Percentiles rank a stretch among this genome's conserved stretches.
These are phyloP conservation scores for Trichophyton simii DNA, from an alignment of 2,329 filamentous ascomycete species.

Conservation along the genomic window DNA sequence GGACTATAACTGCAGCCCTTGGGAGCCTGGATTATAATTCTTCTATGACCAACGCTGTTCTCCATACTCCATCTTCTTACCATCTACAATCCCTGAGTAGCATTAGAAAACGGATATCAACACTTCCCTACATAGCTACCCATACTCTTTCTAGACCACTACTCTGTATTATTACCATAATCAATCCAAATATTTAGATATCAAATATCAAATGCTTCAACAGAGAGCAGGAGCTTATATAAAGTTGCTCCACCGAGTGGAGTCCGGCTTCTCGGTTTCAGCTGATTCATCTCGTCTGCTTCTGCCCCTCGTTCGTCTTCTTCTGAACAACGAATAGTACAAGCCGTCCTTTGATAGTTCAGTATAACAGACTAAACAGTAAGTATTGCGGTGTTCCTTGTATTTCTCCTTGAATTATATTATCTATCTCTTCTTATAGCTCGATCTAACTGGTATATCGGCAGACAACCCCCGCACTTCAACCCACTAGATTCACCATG, in stretches of 20 bases:
- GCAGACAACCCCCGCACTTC: not conserved
- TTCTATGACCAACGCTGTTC: no score
- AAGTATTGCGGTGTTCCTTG: not conserved
- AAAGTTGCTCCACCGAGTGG: not conserved
- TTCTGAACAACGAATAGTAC: not conserved
- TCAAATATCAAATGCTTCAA: not conserved
- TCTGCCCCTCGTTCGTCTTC: not conserved
- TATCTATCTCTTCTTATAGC: not conserved
- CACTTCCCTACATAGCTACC: no score
- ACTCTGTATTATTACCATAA: not conserved
- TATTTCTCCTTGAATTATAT: not conserved
- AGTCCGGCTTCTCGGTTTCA: not conserved
- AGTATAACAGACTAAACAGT: not conserved
- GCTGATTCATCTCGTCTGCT: not conserved
- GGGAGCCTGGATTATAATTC: no score
- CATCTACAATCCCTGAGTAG: no score
- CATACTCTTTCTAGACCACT: no score
- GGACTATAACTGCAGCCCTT: no score
- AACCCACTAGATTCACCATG: not conserved
- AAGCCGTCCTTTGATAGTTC: not conserved
- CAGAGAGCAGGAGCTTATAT: not conserved
- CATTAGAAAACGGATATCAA: no score
- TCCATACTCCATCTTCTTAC: no score
- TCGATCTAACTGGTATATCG: not conserved
- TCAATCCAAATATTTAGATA: not conserved